Base-by-base conservation (phyloP, 371 early-diverging fungal genomes). In the Rhizopus microsporus region DNA sequence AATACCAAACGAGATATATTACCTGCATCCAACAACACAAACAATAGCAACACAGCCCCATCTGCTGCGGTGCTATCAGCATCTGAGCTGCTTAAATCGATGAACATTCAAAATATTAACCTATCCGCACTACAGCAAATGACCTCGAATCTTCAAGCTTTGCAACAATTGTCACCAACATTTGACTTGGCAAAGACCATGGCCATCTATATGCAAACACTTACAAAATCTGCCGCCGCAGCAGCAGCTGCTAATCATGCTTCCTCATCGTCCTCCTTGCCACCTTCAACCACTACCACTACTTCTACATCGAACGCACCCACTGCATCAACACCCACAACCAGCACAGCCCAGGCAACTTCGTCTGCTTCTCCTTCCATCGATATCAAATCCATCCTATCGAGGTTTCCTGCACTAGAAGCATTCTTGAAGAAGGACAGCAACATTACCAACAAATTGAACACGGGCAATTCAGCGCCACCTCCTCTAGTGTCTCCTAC, bases 81-180 rank as follows among this genome's bases (percentile, higher is more conserved):
- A 13, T 67, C 64, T 7, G 71, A 76, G 45, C 38, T 69, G 3
- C 35, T 70, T 0, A 74, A 68, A 59, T 63, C 72, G 3, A 64
- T 69, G 59, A 69, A 68, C 33, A 66, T 69, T 8, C 73, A 71
- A 39, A 73, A 71, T 45, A 51, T 77, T 3, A 78, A 78, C 43
- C 58, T 78, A 33, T 67, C 69, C 5, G 71, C 78, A 9, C 53
- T 78, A 3, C 79, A 78, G 31, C 79, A 78, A 55, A 58, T 75
- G 65, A 65, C 72, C 13, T 56, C 74, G 0, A 69, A 63, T n/a
- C 68, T 75, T 42, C 74, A 76, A 5, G 63, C 67, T 30, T 37
- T 75, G 17, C 65, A 71, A 2, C 71, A 72, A 51, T 43, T 69
- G 10, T 57, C 73, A 15, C 69, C 73, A 5, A 72, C 70, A 4